These are phyloP conservation scores for Mycena belliarum DNA, from an alignment of 768 basidiomycete genomes.

Conservation along the genomic window DNA sequence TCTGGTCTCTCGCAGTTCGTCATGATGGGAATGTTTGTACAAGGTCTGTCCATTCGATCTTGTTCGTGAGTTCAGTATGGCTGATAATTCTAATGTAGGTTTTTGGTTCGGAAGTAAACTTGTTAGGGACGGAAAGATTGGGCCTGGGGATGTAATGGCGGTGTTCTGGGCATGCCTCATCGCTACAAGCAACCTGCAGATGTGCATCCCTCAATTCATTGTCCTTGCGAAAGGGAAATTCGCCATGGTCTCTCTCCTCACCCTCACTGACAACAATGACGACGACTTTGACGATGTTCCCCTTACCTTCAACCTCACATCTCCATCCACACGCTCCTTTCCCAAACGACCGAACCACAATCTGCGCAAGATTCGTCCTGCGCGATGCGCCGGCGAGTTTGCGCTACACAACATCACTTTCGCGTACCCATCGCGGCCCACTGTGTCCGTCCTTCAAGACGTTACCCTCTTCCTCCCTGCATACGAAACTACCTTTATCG, in stretches of 20 bases:
- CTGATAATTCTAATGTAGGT: slow-evolving; percentile 26
- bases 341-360: slow-evolving; percentile 19
- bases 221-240: slow-evolving; percentile 68
- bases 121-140: slow-evolving; percentile 58
- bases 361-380: slow-evolving; percentile 57
- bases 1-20: slow-evolving; percentile 62
- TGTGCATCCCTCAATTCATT: slow-evolving; percentile 65
- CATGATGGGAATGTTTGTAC: slow-evolving; percentile 75
- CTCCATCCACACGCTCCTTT: slow-evolving; percentile 20
- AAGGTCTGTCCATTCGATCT: slow-evolving; percentile 32
- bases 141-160: slow-evolving; percentile 67
- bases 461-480: slow-evolving; percentile 72
- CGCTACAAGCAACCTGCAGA: slow-evolving; percentile 69
- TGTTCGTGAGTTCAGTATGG: background rate
- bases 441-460: slow-evolving; percentile 55
- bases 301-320: slow-evolving; percentile 8
- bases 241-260: slow-evolving; percentile 60
- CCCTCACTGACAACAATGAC: slow-evolving; percentile 43
- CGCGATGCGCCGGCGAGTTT: slow-evolving; percentile 61
- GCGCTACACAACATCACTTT: slow-evolving; percentile 61
- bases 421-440: slow-evolving; percentile 72
- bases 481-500: slow-evolving; percentile 75
- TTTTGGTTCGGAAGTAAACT: slow-evolving; percentile 83
- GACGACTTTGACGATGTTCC: slow-evolving; percentile 18
- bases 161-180: slow-evolving; percentile 85